Evolutionary conservation across 495 filamentous ascomycete species (phyloP).

Genomic region (Neurospora discreta): DNA sequence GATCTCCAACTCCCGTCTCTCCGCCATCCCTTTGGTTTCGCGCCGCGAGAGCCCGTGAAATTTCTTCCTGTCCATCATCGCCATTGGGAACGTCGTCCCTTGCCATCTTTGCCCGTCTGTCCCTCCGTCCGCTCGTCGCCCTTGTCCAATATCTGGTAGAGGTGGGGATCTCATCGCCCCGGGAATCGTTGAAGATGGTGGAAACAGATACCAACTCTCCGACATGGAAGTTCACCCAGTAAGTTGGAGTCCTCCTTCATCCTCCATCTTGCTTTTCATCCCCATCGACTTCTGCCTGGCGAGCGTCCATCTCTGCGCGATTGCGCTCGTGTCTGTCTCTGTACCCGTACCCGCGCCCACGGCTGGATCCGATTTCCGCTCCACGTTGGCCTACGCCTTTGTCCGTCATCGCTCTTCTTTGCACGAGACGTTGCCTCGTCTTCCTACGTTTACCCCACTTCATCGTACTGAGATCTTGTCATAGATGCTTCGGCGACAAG

Average conservation of each 20-base stretch:
- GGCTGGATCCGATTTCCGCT: neutral
- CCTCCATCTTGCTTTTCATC: neutral
- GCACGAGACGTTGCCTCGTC: neutral
- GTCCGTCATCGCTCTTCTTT: neutral
- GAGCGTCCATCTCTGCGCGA: neutral
- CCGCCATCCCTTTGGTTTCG: neutral
- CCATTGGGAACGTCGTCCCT: slow-evolving; percentile 1
- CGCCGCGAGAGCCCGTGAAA: slow-evolving; percentile 3
- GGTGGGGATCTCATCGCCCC: slow-evolving; percentile 10
- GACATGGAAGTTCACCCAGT: slow-evolving; percentile 99
- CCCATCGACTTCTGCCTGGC: neutral
- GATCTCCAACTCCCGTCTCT: neutral
- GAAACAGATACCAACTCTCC: slow-evolving; percentile 87
- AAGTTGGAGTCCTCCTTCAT: slow-evolving; percentile 36
- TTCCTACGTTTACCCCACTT: slow-evolving; percentile 5
- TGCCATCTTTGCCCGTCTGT: slow-evolving; percentile 2
- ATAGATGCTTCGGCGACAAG: slow-evolving; percentile 98
- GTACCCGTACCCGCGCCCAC: neutral
- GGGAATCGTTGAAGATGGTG: slow-evolving; percentile 63
- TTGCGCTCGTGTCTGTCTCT: neutral
- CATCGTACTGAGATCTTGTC: slow-evolving; percentile 5
- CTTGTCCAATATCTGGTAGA: slow-evolving; percentile 13
- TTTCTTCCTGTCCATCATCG: slow-evolving; percentile 4
- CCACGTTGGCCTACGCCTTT: neutral
- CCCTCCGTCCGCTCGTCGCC: slow-evolving; percentile 10